phyloP scores from a whole-genome alignment of 768 basidiomycete species.

The Boletus coccyginus region DNA sequence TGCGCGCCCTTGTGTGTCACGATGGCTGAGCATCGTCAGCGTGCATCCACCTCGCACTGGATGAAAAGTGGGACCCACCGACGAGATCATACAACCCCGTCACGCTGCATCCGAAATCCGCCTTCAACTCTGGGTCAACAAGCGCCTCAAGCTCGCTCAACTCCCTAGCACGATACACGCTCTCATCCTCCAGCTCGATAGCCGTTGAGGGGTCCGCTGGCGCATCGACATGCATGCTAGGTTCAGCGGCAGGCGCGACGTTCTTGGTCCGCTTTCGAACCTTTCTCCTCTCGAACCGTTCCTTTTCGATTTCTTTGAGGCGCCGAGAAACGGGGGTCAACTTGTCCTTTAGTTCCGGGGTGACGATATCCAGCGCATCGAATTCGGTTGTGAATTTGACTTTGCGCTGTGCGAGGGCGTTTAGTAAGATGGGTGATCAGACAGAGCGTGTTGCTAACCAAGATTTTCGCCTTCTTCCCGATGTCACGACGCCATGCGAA shows the following conservation, averaged over 20 bases:
- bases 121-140: constrained; percentile 58
- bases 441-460: constrained; percentile 49
- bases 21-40: constrained; percentile 55
- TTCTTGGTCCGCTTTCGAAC: constrained; percentile 73
- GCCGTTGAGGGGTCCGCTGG: constrained; percentile 20
- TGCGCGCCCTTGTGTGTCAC: constrained; percentile 96
- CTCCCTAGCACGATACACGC: constrained; percentile 62
- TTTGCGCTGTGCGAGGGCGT: constrained; percentile 53
- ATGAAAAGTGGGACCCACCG: constrained; percentile 48
- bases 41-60: neutral
- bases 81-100: constrained; percentile 90
- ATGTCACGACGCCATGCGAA: constrained; percentile 95
- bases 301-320: constrained; percentile 80
- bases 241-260: constrained; percentile 17
- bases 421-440: neutral
- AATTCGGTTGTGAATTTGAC: constrained; percentile 92
- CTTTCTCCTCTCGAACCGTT: constrained; percentile 78
- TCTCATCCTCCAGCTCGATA: constrained; percentile 58
- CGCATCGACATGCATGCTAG: constrained; percentile 50
- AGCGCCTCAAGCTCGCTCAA: constrained; percentile 59
- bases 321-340: constrained; percentile 67
- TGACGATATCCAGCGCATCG: constrained; percentile 79
- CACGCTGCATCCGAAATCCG: constrained; percentile 69
- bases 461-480: constrained; percentile 91
- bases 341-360: constrained; percentile 73